These are phyloP conservation scores for Polygonum maritimum DNA, from an alignment of 148 eudicot genomes.

Conservation along the genomic window DNA sequence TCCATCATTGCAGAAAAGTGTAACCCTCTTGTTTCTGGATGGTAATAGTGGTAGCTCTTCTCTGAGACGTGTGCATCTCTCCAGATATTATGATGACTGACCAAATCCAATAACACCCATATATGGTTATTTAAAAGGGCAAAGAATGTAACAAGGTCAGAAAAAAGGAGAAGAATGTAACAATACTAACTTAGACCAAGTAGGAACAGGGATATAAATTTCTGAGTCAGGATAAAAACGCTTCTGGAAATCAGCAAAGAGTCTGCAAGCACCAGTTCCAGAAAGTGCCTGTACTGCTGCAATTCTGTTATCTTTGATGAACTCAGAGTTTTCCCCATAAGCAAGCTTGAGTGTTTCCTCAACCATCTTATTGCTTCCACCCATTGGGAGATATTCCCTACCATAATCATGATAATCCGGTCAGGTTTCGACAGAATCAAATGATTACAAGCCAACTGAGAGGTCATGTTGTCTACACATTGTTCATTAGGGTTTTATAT, in stretches of 20 bases:
- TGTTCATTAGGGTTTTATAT: not conserved
- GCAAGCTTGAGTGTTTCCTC: constrained; percentile 90
- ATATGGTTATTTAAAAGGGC: not conserved
- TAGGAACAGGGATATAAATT: constrained; percentile 85
- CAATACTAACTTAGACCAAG: constrained; percentile 90
- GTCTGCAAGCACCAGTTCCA: constrained; percentile 98
- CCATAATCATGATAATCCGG: not conserved
- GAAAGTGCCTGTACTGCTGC: constrained; percentile 98
- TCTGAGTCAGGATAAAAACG: constrained; percentile 90
- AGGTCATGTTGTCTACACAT: not conserved
- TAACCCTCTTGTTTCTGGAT: constrained; percentile 77
- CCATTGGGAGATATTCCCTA: constrained; percentile 99
- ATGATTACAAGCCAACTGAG: constrained; percentile 2
- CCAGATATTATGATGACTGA: constrained; percentile 99
- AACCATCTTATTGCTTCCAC: constrained; percentile 84
- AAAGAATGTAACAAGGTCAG: not conserved
- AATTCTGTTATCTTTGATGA: constrained; percentile 74
- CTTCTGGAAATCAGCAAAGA: constrained; percentile 94
- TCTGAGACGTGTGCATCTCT: constrained; percentile 78
- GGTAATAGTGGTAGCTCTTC: constrained; percentile 72
- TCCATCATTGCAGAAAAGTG: constrained; percentile 73
- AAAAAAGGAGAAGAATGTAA: not conserved
- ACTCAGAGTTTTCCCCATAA: constrained; percentile 80
- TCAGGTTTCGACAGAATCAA: not conserved
- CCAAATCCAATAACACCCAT: not conserved